Percentiles rank a stretch among this genome's conserved stretches.
Conservation (phyloP, 257 asterid species). For the Przewalskia tangutica region DNA sequence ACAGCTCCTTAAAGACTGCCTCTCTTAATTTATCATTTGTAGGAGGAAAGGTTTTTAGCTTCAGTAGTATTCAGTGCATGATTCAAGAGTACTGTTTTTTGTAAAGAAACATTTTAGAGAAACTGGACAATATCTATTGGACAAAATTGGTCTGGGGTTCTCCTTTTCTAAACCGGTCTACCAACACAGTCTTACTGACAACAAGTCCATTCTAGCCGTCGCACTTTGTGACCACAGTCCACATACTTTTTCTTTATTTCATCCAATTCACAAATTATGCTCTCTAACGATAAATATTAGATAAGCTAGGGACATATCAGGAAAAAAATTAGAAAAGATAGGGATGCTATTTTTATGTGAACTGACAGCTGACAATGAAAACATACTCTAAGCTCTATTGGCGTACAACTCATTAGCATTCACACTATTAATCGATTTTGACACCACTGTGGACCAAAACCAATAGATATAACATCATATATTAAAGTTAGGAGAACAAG, state of each 20-base stretch:
- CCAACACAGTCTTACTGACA: not conserved
- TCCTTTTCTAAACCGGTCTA: not conserved
- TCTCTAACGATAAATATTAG: not conserved
- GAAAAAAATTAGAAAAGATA: not conserved
- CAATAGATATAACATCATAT: not conserved
- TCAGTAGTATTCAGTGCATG: not conserved
- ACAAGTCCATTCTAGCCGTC: not conserved
- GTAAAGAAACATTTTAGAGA: not conserved
- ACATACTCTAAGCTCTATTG: not conserved
- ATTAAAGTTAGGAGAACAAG: not conserved
- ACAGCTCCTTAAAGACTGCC: not conserved
- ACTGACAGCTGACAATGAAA: not conserved
- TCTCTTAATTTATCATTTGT: not conserved
- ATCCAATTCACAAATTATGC: not conserved
- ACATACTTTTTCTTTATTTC: not conserved
- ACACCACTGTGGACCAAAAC: not conserved
- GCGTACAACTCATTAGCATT: not conserved
- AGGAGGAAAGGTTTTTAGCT: not conserved
- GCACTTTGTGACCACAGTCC: not conserved
- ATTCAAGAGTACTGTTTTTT: not conserved
- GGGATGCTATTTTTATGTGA: not conserved
- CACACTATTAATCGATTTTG: not conserved
- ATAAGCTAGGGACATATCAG: not conserved
- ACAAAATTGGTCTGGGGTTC: not conserved
- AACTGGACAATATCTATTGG: not conserved